phyloP scores from a whole-genome alignment of 768 basidiomycete species.

The Trametes gibbosa region DNA sequence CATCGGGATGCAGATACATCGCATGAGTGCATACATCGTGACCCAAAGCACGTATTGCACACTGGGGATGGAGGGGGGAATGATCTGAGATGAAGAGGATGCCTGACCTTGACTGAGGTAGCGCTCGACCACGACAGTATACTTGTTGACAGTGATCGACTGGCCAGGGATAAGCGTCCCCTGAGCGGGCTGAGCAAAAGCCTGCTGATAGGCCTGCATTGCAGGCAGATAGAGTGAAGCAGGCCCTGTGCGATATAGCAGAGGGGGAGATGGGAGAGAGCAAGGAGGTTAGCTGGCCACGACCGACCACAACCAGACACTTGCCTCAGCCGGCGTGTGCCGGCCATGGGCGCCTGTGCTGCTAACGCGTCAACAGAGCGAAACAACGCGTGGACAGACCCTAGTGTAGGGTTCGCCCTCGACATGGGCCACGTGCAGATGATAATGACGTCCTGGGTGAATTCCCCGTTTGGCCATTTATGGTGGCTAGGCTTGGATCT shows the following conservation, averaged over 20 bases:
- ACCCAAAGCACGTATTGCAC: not conserved
- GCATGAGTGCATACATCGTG: not conserved
- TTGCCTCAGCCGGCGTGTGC: not conserved
- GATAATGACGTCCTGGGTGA: not conserved
- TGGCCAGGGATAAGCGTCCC: constrained; percentile 81
- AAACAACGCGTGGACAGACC: constrained; percentile 12
- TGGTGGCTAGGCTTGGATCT: not conserved
- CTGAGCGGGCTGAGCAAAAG: constrained; percentile 45
- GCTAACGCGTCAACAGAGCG: constrained; percentile 6
- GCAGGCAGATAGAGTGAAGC: constrained; percentile 15
- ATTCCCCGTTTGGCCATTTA: not conserved
- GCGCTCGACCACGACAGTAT: constrained; percentile 86
- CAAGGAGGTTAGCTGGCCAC: constrained; percentile 7
- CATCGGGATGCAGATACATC: not conserved
- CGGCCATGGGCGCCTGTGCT: not conserved
- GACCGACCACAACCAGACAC: constrained; percentile 7
- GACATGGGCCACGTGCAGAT: not conserved
- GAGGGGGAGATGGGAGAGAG: not conserved
- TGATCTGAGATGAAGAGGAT: constrained; percentile 12
- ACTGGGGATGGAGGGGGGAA: constrained; percentile 4
- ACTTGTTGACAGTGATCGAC: constrained; percentile 85
- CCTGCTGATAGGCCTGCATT: constrained; percentile 50
- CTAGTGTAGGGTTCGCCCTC: constrained; percentile 4
- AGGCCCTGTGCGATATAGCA: not conserved
- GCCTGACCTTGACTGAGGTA: constrained; percentile 89